Base-by-base conservation (phyloP, 257 asterid species). In the Prunella vulgaris region DNA sequence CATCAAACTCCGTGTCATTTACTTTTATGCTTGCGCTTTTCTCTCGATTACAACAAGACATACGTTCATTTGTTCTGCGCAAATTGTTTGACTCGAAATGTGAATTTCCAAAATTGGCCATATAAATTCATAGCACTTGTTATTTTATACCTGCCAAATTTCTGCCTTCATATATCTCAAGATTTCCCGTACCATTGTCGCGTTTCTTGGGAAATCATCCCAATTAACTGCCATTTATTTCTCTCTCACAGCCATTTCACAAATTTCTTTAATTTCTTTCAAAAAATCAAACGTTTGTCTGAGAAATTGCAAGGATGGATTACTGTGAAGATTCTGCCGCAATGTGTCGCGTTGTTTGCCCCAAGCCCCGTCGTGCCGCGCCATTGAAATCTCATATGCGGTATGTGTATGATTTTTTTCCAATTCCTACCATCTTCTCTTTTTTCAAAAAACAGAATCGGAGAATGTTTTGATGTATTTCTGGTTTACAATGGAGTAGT, bases 301-400 rank as follows among this genome's bases (percentile, higher is more conserved):
- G 58, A 48, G 22, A 46, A 59, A 15, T 32, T 44, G 46, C n/a
- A 18, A 52, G 38, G 51, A 79, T 79, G 77, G 68, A 79, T 69
- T 75, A 71, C 18, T 71, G 79, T 28, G 78, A 72, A 68, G 74
- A 66, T 44, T 66, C 77, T 6, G n/a, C 57, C 68, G 21, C 75
- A 58, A 32, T 69, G 82, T 70, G 63, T 65, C 79, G 75, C 68
- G 79, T 83, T 37, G 65, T 80, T 69, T 80, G 87, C 76, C 87
- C 87, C 46, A 79, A 77, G 74, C 87, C 87, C 10, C 83, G 87
- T 33, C 79, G 84, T 51, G 69, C 59, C 56, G 64, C 40, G 72
- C 66, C 81, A 20, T 74, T 71, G 66, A 54, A 70, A 68, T 69
- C 78, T 65, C 78, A 51, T 63, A 3, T 49, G 0, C 70, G 85